Conservation (phyloP, 176 grass and related monocot genomes). For the Oropetium thomaeum region DNA sequence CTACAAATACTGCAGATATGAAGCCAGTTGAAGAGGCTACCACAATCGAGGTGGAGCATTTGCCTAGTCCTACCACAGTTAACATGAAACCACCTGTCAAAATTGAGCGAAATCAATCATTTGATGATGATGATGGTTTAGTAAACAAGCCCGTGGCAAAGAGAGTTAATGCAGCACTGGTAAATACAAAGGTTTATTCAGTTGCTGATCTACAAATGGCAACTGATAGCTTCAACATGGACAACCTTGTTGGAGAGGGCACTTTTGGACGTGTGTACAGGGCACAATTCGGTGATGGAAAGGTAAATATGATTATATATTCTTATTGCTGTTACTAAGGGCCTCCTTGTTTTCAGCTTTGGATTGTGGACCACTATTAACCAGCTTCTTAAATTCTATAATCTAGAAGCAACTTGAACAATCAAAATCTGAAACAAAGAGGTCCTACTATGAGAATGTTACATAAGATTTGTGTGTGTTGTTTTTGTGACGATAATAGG, state of each 20-base stretch:
- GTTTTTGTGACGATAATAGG: no score
- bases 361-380: neutral
- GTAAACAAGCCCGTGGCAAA: conserved; percentile 56
- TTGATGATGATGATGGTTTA: conserved; percentile 60
- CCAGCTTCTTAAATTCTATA: neutral
- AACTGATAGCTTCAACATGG: conserved; percentile 76
- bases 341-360: neutral
- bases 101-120: conserved; percentile 62
- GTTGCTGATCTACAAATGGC: conserved; percentile 92
- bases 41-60: conserved; percentile 41
- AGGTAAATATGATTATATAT: conserved; percentile 42
- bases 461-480: neutral
- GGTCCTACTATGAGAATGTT: neutral
- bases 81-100: conserved; percentile 72
- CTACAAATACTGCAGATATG: conserved; percentile 41
- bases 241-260: conserved; percentile 85
- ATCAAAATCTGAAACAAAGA: neutral
- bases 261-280: conserved; percentile 75
- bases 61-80: conserved; percentile 37
- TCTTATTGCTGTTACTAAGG: neutral
- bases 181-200: conserved; percentile 75
- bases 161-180: conserved; percentile 43
- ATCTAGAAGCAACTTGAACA: neutral
- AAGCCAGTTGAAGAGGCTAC: conserved; percentile 52
- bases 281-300: conserved; percentile 81